Conservation (phyloP, 73 alveolate species). For the Paramecium sexaurelia region DNA sequence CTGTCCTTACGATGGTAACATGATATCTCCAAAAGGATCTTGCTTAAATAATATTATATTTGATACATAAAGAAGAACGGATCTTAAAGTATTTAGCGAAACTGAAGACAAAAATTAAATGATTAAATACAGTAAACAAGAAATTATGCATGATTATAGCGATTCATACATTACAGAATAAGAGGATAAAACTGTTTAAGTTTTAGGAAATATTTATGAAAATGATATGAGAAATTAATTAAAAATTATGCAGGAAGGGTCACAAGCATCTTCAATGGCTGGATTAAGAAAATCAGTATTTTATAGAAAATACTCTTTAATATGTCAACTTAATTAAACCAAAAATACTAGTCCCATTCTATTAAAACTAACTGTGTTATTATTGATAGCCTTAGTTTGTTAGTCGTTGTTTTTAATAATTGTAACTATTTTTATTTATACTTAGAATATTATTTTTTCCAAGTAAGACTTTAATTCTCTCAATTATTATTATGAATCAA, state of each 20-base stretch:
- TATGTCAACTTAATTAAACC: background rate
- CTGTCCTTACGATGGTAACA: background rate
- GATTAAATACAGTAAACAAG: background rate
- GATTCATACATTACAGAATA: background rate
- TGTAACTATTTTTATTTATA: background rate
- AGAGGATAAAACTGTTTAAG: background rate
- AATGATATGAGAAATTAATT: background rate
- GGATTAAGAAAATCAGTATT: background rate
- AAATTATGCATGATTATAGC: background rate
- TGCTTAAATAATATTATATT: background rate
- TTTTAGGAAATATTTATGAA: background rate
- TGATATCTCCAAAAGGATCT: background rate
- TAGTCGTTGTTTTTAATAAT: background rate
- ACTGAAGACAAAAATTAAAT: background rate
- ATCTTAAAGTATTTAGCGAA: background rate
- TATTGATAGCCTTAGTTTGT: background rate
- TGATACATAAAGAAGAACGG: background rate
- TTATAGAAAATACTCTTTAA: background rate
- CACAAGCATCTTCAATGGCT: slow-evolving; percentile 17
- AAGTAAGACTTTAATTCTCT: background rate
- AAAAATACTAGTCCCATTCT: background rate
- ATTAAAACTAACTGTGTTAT: background rate
- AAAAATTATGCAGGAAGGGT: background rate
- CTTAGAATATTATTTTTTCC: background rate
- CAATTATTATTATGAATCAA: background rate